A percentile compares a stretch with the other conserved stretches of the same genome.
Conservation (phyloP, 495 filamentous ascomycete genomes). For the Aspergillus coremiiformis region DNA sequence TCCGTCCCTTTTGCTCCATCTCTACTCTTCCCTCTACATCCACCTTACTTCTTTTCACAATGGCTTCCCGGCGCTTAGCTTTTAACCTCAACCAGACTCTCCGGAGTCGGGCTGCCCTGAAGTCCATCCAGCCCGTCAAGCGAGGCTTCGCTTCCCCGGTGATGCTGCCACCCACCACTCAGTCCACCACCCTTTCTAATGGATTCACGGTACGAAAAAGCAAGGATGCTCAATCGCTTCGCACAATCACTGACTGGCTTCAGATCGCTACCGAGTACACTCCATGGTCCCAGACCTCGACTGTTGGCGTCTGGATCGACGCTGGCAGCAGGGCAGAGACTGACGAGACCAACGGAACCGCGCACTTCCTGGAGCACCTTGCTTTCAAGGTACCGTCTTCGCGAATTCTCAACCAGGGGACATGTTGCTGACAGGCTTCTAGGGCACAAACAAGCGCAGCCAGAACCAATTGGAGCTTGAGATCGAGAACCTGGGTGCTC, state of each 20-base stretch:
- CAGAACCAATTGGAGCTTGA: constrained; percentile 97
- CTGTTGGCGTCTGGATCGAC: constrained; percentile 98
- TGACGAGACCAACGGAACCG: constrained; percentile 96
- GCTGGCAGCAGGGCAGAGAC: constrained; percentile 97
- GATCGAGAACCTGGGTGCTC: constrained; percentile 99
- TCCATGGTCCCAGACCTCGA: constrained; percentile 96
- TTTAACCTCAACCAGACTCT: constrained; percentile 80
- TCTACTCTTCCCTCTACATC: constrained; percentile 21
- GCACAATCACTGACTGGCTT: constrained; percentile 31
- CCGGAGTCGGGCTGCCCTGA: constrained; percentile 70
- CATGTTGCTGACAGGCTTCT: constrained; percentile 24
- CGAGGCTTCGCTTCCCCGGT: constrained; percentile 85
- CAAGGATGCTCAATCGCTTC: constrained; percentile 18
- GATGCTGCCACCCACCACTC: constrained; percentile 64
- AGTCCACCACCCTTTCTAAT: constrained; percentile 94
- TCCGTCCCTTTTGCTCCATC: constrained; percentile 32
- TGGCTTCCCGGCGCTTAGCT: constrained; percentile 93
- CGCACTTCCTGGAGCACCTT: constrained; percentile 98
- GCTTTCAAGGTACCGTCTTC: constrained; percentile 78
- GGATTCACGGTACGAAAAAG: constrained; percentile 78
- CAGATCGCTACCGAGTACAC: constrained; percentile 98
- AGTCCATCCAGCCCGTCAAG: constrained; percentile 61
- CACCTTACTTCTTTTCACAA: constrained; percentile 38
- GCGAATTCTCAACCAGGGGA: not conserved
- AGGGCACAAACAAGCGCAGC: constrained; percentile 87